phyloP scores from a whole-genome alignment of 495 filamentous ascomycete genomes.

The Daldinia decipiens region DNA sequence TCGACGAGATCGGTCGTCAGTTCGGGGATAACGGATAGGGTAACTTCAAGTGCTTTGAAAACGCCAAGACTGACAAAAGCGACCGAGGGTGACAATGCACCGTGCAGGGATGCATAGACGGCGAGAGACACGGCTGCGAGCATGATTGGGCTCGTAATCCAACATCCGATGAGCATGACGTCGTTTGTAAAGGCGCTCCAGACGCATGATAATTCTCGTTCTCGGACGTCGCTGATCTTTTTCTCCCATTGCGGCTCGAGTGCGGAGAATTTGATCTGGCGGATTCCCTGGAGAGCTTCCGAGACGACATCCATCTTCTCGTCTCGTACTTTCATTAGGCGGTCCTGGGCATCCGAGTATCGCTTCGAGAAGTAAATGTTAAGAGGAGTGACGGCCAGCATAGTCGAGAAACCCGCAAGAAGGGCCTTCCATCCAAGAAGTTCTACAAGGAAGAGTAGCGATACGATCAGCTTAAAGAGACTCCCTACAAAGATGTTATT shows the following conservation, averaged over 20 bases:
- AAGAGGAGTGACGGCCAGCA: constrained; percentile 71
- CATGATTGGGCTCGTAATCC: constrained; percentile 79
- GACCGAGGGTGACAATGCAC: constrained; percentile 73
- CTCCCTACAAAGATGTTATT: constrained; percentile 71
- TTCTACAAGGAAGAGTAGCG: constrained; percentile 69
- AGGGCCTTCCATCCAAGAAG: constrained; percentile 80
- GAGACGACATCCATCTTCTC: constrained; percentile 80
- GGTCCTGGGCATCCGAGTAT: constrained; percentile 72
- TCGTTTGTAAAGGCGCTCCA: constrained; percentile 74
- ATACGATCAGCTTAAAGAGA: constrained; percentile 70
- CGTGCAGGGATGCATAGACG: constrained; percentile 71
- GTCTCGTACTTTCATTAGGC: constrained; percentile 82
- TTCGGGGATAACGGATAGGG: constrained; percentile 76
- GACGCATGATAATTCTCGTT: constrained; percentile 70
- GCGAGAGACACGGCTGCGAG: constrained; percentile 77
- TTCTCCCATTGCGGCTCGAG: constrained; percentile 82
- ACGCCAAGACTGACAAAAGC: constrained; percentile 84
- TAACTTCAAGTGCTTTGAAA: constrained; percentile 76
- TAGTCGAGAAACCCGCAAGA: constrained; percentile 71
- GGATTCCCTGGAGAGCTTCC: constrained; percentile 83
- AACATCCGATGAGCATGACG: constrained; percentile 66
- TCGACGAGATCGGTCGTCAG: constrained; percentile 75
- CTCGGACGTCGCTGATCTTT: constrained; percentile 73
- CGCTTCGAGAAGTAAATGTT: constrained; percentile 75
- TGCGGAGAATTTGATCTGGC: constrained; percentile 90